A percentile compares a stretch with the other conserved stretches of the same genome.
Evolutionary conservation across 2,329 filamentous ascomycete species (phyloP).

Genomic region (Pseudogymnoascus verrucosus): DNA sequence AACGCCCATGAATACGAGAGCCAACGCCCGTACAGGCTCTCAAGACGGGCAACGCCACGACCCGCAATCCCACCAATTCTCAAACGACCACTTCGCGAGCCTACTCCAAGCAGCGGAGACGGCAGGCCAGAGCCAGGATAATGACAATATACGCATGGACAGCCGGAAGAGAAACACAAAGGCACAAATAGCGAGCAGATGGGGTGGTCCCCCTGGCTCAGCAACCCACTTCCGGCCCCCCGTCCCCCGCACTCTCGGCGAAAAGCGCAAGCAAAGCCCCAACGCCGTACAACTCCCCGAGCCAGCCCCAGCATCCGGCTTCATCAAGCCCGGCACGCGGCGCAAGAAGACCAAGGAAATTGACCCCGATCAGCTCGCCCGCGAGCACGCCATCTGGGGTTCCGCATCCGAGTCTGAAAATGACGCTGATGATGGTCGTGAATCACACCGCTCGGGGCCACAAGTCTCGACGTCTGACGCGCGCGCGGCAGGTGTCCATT

Average conservation of each 20-base stretch:
- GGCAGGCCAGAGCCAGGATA: slow-evolving; percentile 14
- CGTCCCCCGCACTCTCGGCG: not conserved
- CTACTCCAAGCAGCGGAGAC: slow-evolving; percentile 23
- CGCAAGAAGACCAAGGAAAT: slow-evolving; percentile 4
- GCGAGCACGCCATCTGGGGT: slow-evolving; percentile 25
- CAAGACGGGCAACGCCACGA: not conserved
- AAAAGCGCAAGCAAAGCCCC: slow-evolving; percentile 11
- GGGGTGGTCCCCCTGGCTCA: not conserved
- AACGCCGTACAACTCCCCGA: slow-evolving; percentile 9
- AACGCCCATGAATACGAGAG: slow-evolving; percentile 9
- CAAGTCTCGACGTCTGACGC: slow-evolving; percentile 17
- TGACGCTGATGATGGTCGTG: slow-evolving; percentile 15
- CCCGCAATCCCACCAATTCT: not conserved
- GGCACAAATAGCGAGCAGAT: slow-evolving; percentile 4
- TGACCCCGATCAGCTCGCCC: slow-evolving; percentile 16
- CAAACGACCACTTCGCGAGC: slow-evolving; percentile 22
- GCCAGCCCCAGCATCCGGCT: slow-evolving; percentile 12
- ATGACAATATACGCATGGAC: not conserved
- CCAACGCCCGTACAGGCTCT: not conserved
- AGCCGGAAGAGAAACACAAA: not conserved
- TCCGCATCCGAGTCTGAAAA: slow-evolving; percentile 13
- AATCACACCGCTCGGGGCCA: slow-evolving; percentile 10
- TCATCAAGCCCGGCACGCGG: slow-evolving; percentile 12
- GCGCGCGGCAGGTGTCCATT: slow-evolving; percentile 23
- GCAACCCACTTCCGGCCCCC: not conserved